A percentile compares a stretch with the other conserved stretches of the same genome.
Conservation (phyloP, 108 stramenopile species). For the Nannochloropsis salina region DNA sequence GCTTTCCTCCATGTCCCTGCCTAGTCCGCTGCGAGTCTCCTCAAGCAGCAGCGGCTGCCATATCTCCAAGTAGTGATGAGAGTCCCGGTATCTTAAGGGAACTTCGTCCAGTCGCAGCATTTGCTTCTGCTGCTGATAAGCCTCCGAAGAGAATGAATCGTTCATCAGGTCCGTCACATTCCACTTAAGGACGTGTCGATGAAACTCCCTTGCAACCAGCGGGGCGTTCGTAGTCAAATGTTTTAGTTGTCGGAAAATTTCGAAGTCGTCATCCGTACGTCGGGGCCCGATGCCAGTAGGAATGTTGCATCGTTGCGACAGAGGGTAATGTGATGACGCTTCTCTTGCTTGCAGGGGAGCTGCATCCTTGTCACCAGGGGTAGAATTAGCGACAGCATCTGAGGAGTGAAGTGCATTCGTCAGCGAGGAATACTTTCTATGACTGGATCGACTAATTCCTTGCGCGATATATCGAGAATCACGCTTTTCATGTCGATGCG, state of each 20-base stretch:
- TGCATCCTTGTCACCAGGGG: too few relatives aligned
- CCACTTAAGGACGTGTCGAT: not conserved
- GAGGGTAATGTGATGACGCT: too few relatives aligned
- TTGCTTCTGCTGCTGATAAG: not conserved
- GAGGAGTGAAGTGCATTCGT: too few relatives aligned
- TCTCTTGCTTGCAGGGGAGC: too few relatives aligned
- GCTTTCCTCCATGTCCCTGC: not conserved
- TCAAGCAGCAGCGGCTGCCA: constrained; percentile 16
- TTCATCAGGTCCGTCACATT: not conserved
- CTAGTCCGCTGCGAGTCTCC: not conserved
- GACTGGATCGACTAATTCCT: too few relatives aligned
- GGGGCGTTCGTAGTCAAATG: not conserved
- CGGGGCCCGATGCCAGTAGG: not conserved
- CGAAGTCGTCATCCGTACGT: not conserved
- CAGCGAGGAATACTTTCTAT: too few relatives aligned
- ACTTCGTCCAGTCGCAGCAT: not conserved
- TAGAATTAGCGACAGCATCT: too few relatives aligned
- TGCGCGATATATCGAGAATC: too few relatives aligned
- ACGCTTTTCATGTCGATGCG: too few relatives aligned
- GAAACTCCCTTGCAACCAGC: not conserved
- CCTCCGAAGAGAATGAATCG: not conserved
- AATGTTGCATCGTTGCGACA: too few relatives aligned
- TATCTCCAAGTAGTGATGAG: not conserved
- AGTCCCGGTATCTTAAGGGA: not conserved
- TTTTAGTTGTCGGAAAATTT: constrained; percentile 7